Conservation (phyloP, 2,329 filamentous ascomycete species). For the Dothideomycetes sp. region DNA sequence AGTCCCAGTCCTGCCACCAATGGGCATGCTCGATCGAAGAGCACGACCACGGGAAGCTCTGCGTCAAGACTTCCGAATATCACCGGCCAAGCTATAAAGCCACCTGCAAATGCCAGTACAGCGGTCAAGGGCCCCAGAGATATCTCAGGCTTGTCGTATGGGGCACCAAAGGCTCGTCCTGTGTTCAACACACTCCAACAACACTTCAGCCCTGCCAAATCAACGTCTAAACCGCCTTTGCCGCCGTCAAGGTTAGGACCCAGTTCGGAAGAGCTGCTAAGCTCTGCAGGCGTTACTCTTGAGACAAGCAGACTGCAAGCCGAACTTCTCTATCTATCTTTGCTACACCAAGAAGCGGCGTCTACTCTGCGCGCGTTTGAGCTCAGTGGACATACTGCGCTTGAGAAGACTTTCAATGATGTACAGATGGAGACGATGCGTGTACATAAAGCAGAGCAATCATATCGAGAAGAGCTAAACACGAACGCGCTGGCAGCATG, state of each 20-base stretch:
- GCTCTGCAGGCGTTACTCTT: constrained; percentile 39
- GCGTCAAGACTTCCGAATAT: background rate
- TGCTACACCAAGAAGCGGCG: constrained; percentile 48
- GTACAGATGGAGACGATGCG: constrained; percentile 20
- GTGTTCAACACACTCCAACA: constrained; percentile 54
- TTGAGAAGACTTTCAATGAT: constrained; percentile 22
- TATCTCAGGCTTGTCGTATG: background rate
- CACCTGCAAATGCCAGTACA: background rate
- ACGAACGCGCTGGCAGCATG: constrained; percentile 42
- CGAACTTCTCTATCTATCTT: constrained; percentile 53
- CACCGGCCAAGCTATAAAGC: background rate
- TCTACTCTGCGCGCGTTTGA: constrained; percentile 41
- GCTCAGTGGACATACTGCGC: constrained; percentile 36
- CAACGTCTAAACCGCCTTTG: constrained; percentile 49
- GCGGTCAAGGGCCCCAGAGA: background rate
- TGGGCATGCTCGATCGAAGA: constrained; percentile 2
- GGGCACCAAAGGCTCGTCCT: constrained; percentile 26
- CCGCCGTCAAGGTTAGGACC: constrained; percentile 39
- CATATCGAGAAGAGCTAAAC: constrained; percentile 37
- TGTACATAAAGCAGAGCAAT: constrained; percentile 1
- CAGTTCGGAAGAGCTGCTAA: constrained; percentile 49
- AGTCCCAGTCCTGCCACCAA: background rate
- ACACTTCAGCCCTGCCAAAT: constrained; percentile 56
- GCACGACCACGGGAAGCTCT: background rate
- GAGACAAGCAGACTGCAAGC: constrained; percentile 36